Evolutionary conservation across 139 green algal genomes (phyloP), one percentile per base, ranked within the genome.

Genomic region (Dunaliella sp.): DNA sequence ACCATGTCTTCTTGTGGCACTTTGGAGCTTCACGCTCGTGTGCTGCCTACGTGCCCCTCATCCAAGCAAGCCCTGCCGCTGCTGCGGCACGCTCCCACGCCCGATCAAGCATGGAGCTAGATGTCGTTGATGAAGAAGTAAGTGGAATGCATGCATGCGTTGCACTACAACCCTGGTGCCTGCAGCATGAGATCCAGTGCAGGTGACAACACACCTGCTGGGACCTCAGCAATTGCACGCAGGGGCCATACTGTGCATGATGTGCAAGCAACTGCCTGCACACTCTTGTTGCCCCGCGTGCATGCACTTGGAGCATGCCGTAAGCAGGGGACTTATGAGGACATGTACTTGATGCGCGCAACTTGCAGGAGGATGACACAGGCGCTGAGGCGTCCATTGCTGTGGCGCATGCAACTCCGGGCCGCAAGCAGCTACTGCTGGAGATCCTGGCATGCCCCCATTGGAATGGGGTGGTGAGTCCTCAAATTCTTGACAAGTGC

Each of bases 1-100:
- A 92, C 1, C 88, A 91, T 76, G 84, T 96, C 12, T 92, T 93
- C 87, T 82, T 96, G 48, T 96, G 92, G 91, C 90, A 92, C 80
- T 95, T 93, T 90, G 93, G 89, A 0, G 82, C 85, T 7, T 34
- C 36, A 0, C 74, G 75, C 38, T 85, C 90, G 0, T 79, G 85
- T 36, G 89, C 89, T 1, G 86, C 89, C 12, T 95, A 92, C 83
- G 94, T 89, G 35, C 88, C 85, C 28, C 36, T 85, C 31, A 85
- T 83, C 12, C n/a, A 72, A 22, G 33, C 78, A 31, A 21, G 48
- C 59, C 31, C 86, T 86, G 86, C 59, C 77, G 32, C 36, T n/a
- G 28, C 0, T 58, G 74, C 26, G 7, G 48, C 48, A 7, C 48
- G 48, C 48, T 65, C 48, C 16, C 48, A 65, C 16, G 48, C 48